Base-by-base conservation (phyloP, 768 basidiomycete genomes). In the Paxillus rubicundulus region DNA sequence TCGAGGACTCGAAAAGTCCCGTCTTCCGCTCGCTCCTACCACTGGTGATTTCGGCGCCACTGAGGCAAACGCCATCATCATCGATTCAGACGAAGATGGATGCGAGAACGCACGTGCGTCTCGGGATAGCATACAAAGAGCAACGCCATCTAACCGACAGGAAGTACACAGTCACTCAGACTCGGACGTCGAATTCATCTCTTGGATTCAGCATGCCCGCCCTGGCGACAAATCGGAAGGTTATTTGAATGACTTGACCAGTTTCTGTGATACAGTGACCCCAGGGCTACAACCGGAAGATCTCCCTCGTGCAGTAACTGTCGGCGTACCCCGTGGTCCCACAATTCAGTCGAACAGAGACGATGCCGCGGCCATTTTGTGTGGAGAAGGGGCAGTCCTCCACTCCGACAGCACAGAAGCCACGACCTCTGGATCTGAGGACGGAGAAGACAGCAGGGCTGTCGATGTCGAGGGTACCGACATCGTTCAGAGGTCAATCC, bases 41-140 rank as follows among this genome's bases (percentile, higher is more conserved):
- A n/a, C 18, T n/a, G 13, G 33, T 27, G 53, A 44, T 43, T 54
- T 45, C 4, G 59, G 66, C 27, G 39, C 37, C 21, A 61, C 45
- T 4, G 40, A 48, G 7, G 47, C 50, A 54, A 45, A 64, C 7
- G 67, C 60, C 42, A 66, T 68, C 32, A 6, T 56, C 46, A 53
- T 61, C 43, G 54, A 62, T 49, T 58, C 54, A 27, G 64, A 64
- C 33, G 53, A 68, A 39, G 58, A 53, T 46, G 21, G 37, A 1
- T 18, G 28, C 18, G 18, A 39, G 2, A 33, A 32, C 16, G 48
- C 50, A 18, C 39, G 41, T 33, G 40, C 33, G 34, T 44, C 47
- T 45, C 48, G 32, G 18, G 42, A 49, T 37, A 34, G 46, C 21
- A 10, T 14, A 13, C 44, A 28, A 49, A 48, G 38, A 43, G 36